These are phyloP conservation scores for Amaranthus tricolor DNA, from an alignment of 179 eudicot species.

Conservation along the genomic window DNA sequence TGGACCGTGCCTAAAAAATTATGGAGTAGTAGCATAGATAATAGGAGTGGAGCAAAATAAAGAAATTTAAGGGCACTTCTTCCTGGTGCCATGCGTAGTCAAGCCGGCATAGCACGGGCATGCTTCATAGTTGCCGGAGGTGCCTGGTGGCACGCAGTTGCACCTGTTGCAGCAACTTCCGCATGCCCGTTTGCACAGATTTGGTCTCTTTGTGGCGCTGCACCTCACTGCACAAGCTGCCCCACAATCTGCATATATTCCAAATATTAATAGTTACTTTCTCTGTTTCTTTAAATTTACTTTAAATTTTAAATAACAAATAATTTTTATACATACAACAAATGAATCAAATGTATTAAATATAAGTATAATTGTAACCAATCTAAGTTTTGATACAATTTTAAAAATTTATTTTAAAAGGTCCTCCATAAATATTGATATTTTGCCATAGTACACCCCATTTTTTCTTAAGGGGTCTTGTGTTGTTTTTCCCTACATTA, in stretches of 20 bases:
- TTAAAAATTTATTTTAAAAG: no score
- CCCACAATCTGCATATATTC: conserved; percentile 43
- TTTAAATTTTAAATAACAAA: no score
- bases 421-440: no score
- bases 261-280: not conserved
- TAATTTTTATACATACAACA: no score
- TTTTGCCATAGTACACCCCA: no score
- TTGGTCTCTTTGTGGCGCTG: conserved; percentile 49
- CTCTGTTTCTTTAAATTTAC: no score
- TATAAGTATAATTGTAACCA: no score
- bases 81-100: conserved; percentile 44
- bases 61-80: conserved; percentile 52
- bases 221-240: conserved; percentile 55
- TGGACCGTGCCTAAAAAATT: not conserved
- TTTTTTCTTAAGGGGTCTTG: no score
- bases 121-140: conserved; percentile 50
- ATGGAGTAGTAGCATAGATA: not conserved
- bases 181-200: conserved; percentile 56
- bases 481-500: no score
- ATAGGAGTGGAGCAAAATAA: not conserved
- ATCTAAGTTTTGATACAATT: no score
- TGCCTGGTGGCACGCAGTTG: conserved; percentile 67
- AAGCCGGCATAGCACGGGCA: conserved; percentile 62
- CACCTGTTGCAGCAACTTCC: conserved; percentile 57
- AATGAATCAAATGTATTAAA: no score